Percentiles rank a stretch among this genome's conserved stretches.
phyloP scores from a whole-genome alignment of 768 basidiomycete species.

The Imleria badia region DNA sequence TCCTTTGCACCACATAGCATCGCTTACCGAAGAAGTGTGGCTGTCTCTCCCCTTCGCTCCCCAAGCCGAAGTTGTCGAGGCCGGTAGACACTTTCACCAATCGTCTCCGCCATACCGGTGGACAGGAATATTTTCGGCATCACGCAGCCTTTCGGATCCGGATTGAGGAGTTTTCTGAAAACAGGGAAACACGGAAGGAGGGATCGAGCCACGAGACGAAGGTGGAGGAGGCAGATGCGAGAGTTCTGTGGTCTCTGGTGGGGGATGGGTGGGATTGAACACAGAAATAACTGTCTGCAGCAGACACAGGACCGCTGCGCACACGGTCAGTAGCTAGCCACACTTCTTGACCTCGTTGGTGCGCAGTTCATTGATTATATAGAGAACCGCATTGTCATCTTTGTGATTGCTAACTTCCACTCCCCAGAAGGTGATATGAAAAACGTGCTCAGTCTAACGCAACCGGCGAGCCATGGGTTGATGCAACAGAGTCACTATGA shows the following conservation, averaged over 20 bases:
- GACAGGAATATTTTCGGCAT: constrained; percentile 77
- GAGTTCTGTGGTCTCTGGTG: constrained; percentile 63
- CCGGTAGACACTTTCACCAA: constrained; percentile 83
- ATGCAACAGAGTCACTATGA: constrained; percentile 83
- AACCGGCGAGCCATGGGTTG: constrained; percentile 90
- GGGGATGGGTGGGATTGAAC: constrained; percentile 83
- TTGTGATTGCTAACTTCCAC: constrained; percentile 91
- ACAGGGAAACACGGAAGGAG: constrained; percentile 66
- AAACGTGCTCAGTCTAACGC: constrained; percentile 68
- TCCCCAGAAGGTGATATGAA: constrained; percentile 94
- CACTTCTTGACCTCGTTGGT: constrained; percentile 87
- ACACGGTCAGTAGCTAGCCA: constrained; percentile 54
- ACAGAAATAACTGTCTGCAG: constrained; percentile 81
- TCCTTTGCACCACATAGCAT: neutral
- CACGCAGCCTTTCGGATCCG: constrained; percentile 78
- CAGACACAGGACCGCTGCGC: constrained; percentile 50
- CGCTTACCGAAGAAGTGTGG: constrained; percentile 61
- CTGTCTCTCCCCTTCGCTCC: constrained; percentile 81
- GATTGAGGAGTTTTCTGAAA: constrained; percentile 91
- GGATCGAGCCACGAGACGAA: constrained; percentile 75
- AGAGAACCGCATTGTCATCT: constrained; percentile 76
- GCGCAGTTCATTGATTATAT: constrained; percentile 68
- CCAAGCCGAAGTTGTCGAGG: constrained; percentile 81
- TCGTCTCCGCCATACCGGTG: constrained; percentile 73
- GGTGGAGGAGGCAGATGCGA: constrained; percentile 78